A percentile compares a stretch with the other conserved stretches of the same genome.
Evolutionary conservation across 169 alveolate species (phyloP).

Genomic region (Plasmodium malariae): DNA sequence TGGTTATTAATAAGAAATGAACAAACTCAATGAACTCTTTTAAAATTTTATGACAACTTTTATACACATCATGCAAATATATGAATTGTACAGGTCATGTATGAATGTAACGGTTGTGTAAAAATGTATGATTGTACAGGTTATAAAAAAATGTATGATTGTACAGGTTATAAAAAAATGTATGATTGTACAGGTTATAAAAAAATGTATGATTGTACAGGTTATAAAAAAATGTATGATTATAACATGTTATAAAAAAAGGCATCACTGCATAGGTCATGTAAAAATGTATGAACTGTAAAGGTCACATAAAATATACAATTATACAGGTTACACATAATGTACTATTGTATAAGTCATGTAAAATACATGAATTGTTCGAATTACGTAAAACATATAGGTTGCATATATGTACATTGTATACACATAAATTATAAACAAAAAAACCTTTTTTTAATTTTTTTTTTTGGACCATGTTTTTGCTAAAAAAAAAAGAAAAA

Average conservation of each 20-base stretch:
- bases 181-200: too few species aligned
- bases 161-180: too few species aligned
- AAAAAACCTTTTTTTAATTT: not conserved
- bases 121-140: not conserved
- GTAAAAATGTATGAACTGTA: too few species aligned
- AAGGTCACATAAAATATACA: too few species aligned
- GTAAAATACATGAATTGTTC: conserved; percentile 13
- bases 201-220: too few species aligned
- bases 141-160: too few species aligned
- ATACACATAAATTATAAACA: not conserved
- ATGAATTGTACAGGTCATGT: not conserved
- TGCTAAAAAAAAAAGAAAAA: conserved; percentile 13
- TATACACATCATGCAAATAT: not conserved
- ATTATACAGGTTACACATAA: too few species aligned
- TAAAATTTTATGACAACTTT: not conserved
- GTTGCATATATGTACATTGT: conserved; percentile 8
- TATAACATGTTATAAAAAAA: too few species aligned
- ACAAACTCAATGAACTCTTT: not conserved
- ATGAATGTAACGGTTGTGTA: not conserved
- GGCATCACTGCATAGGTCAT: too few species aligned
- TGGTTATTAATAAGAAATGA: conserved; percentile 14
- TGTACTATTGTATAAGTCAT: too few species aligned
- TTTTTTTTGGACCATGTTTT: conserved; percentile 5
- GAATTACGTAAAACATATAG: not conserved
- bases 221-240: too few species aligned